Evolutionary conservation across 352 stramenopile genomes (phyloP), one percentile per base, ranked within the genome.

Genomic region (Phytophthora ohioensis): DNA sequence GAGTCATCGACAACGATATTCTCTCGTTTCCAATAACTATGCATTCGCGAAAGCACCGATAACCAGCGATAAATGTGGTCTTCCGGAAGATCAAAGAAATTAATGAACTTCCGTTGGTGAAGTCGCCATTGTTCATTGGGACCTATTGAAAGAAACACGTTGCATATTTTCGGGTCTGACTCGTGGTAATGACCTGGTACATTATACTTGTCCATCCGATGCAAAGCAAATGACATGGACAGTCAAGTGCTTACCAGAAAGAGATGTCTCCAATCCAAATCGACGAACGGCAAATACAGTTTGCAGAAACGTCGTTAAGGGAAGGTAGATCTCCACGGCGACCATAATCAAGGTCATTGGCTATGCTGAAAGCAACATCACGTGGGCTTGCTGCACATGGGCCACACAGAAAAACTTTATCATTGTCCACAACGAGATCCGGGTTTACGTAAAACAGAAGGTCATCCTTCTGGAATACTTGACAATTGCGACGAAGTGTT

Each of bases 231-330:
- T 58, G 9, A 12, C n/a, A 17, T 58, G 51, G 17, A 15, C 51
- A 35, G 34, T n/a, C 11, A 47, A 4, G 35, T 47, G 17, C 8
- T 47, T 45, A 7, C 51, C 51, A 6, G 51, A 58, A 4, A 58
- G 34, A 17, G 15, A 58, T 36, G 47, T 17, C n/a, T 58, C 51
- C 4, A 58, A 36, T 45, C 15, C 36, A 47, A 58, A 58, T 17
- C 34, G n/a, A 4, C 53, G 53, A 41, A 30, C 53, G 53, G 1
- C 15, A n/a, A 51, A 60, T 60, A 41, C 53, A 60, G 39, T 60
- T 60, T n/a, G 15, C 31, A 9, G 38, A 21, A 34, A 49, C 12
- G 31, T 48, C 53, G 15, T 51, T 48, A 30, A 60, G 8, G 5
- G 8, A 2, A 12, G 53, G 39, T 3, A 60, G 39, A 21, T 38